Conservation (phyloP, 2,329 filamentous ascomycete species). For the Chalaropsis ovoidea region DNA sequence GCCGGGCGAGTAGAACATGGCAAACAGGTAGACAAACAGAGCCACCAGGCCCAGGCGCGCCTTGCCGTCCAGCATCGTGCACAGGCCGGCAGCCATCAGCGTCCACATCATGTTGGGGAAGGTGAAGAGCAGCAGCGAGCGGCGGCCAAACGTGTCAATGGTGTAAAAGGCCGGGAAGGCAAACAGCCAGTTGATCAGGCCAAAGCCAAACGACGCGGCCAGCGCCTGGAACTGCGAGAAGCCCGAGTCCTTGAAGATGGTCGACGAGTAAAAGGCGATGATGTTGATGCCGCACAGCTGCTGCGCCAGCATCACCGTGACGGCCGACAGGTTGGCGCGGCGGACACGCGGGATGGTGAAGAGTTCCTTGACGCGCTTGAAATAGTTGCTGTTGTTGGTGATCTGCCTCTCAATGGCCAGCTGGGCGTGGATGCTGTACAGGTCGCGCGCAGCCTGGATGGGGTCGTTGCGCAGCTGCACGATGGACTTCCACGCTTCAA, state of each 20-base stretch:
- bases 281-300: constrained; percentile 51
- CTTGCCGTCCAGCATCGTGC: constrained; percentile 34
- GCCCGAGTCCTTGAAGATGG: constrained; percentile 39
- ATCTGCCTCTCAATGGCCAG: constrained; percentile 32
- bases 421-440: constrained; percentile 46
- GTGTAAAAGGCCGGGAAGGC: constrained; percentile 58
- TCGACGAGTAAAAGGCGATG: constrained; percentile 41
- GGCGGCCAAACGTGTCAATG: constrained; percentile 56
- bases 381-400: constrained; percentile 36
- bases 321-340: constrained; percentile 55
- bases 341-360: constrained; percentile 49
- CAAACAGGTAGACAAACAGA: constrained; percentile 55
- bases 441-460: constrained; percentile 51
- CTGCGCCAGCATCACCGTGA: constrained; percentile 57
- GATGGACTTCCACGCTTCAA: constrained; percentile 47
- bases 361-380: constrained; percentile 45
- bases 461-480: constrained; percentile 47
- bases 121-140: constrained; percentile 52
- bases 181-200: constrained; percentile 53
- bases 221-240: constrained; percentile 35
- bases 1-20: constrained; percentile 55
- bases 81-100: constrained; percentile 38
- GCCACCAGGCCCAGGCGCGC: constrained; percentile 46
- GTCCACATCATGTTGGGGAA: constrained; percentile 58
- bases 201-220: constrained; percentile 38